Base-by-base conservation (phyloP, 2,329 filamentous ascomycete genomes). In the Endocalyx cinctus region DNA sequence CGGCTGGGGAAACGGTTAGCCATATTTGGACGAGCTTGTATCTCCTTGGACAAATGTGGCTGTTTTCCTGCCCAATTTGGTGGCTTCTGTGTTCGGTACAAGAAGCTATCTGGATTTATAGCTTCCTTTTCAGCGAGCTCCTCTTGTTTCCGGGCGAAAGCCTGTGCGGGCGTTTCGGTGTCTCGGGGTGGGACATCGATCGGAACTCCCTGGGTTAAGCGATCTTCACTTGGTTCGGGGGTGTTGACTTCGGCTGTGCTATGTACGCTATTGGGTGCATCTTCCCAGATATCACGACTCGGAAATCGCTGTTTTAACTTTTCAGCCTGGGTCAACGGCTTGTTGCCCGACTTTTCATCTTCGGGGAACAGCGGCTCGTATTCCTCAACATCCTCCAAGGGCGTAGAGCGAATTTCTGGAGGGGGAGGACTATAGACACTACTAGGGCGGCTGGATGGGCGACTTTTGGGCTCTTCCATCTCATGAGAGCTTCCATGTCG, bases 251-350 rank as follows among this genome's bases (percentile, higher is more conserved):
- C 88, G 4, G 89, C 81, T 20, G 77, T 82, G 52, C 75, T 79
- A 51, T 92, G 80, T 33, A 87, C 70, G 60, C 88, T 95, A 53
- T 81, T 84, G 4, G 94, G 92, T 0, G 87, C 83, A 58, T 98
- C 94, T 64, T 98, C 92, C 92, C 92, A 98, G 25, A 97, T 78
- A 57, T 98, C 92, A 57, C 89, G 84, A 59, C 89, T 96, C 2
- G 92, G 92, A 61, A 98, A 98, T 40, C 72, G 65, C 43, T 77
- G 70, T 35, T 66, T 66, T 36, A 71, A 61, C 43, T 71, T 70
- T 31, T 69, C 64, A 16, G 57, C 55, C 25, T 63, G 51, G 7
- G 57, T 50, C 19, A 57, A 55, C 13, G 63, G 56, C 33, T 64
- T 56, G 36, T 64, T 59, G 13, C 49, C 46, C 14, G 55, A 66